Evolutionary conservation across 257 asterid species (phyloP).

Genomic region (Coffea eugenioides): DNA sequence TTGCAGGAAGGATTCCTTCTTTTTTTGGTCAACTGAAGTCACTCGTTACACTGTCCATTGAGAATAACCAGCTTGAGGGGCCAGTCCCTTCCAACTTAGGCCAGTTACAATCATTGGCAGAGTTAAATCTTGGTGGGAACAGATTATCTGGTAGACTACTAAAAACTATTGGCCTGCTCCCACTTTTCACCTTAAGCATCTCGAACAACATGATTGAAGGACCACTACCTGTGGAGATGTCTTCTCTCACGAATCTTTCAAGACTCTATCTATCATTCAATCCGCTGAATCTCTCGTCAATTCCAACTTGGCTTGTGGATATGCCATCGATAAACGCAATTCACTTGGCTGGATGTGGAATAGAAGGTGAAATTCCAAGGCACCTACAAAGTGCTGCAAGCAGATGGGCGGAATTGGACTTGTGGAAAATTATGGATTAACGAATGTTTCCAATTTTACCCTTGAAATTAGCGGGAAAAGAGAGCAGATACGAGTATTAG

Average conservation of each 20-base stretch:
- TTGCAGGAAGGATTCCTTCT: slow-evolving; percentile 45
- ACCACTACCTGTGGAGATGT: slow-evolving; percentile 45
- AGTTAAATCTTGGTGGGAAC: slow-evolving; percentile 47
- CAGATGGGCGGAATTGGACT: slow-evolving; percentile 45
- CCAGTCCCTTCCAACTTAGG: slow-evolving; percentile 47
- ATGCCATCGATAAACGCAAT: slow-evolving; percentile 43
- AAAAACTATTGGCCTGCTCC: slow-evolving; percentile 35
- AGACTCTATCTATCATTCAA: slow-evolving; percentile 54
- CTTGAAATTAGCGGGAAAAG: too few species aligned
- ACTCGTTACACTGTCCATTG: slow-evolving; percentile 41
- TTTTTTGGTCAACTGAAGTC: slow-evolving; percentile 40
- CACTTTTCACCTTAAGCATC: slow-evolving; percentile 29
- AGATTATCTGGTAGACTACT: slow-evolving; percentile 50
- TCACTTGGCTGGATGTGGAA: slow-evolving; percentile 55
- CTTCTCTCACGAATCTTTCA: slow-evolving; percentile 44
- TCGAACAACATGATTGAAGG: slow-evolving; percentile 59
- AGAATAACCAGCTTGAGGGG: slow-evolving; percentile 49
- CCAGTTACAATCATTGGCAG: slow-evolving; percentile 29
- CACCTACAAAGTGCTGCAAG: slow-evolving; percentile 24
- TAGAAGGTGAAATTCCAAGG: slow-evolving; percentile 41
- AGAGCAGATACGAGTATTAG: too few species aligned
- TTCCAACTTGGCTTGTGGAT: slow-evolving; percentile 53
- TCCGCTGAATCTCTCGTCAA: slow-evolving; percentile 34
- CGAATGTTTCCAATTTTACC: too few species aligned
- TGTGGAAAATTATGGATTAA: slow-evolving; percentile 14